phyloP scores from a whole-genome alignment of 371 early-diverging fungal genomes.

The Rhizopus arrhizus region DNA sequence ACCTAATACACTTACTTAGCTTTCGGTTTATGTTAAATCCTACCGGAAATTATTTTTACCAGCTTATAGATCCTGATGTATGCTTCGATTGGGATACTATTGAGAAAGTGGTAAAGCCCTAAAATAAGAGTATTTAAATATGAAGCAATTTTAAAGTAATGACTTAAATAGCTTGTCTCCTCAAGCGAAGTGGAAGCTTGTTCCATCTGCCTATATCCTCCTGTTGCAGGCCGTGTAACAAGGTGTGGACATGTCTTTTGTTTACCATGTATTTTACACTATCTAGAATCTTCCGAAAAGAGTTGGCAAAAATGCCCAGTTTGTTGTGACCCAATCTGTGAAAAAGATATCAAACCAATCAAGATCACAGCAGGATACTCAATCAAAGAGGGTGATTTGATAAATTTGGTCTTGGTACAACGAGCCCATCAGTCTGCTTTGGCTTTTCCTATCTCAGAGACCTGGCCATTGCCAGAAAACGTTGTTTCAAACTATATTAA shows the following conservation, averaged over 20 bases:
- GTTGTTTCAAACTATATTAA: slow-evolving; percentile 45
- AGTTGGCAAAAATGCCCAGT: slow-evolving; percentile 91
- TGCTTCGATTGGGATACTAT: slow-evolving; percentile 83
- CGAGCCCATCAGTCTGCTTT: slow-evolving; percentile 62
- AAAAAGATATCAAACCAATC: slow-evolving; percentile 76
- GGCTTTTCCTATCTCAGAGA: slow-evolving; percentile 63
- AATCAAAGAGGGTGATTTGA: slow-evolving; percentile 31
- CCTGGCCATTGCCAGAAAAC: slow-evolving; percentile 51
- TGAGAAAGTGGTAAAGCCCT: slow-evolving; percentile 74
- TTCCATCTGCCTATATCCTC: slow-evolving; percentile 88
- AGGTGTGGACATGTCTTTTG: slow-evolving; percentile 95
- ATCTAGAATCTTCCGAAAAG: slow-evolving; percentile 62
- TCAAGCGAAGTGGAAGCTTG: slow-evolving; percentile 70
- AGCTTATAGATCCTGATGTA: slow-evolving; percentile 76
- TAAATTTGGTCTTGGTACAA: slow-evolving; percentile 64
- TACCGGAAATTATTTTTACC: slow-evolving; percentile 62
- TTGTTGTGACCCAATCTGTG: slow-evolving; percentile 87
- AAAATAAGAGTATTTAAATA: not conserved
- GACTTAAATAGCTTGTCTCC: slow-evolving; percentile 59
- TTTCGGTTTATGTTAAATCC: slow-evolving; percentile 87
- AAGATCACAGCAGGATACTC: slow-evolving; percentile 6
- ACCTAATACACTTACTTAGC: slow-evolving; percentile 38
- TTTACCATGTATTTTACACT: slow-evolving; percentile 83
- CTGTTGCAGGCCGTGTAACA: slow-evolving; percentile 82
- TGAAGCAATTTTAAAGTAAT: not conserved